These are phyloP conservation scores for Eragrostis curvula DNA, from an alignment of 176 grass and related monocot genomes.

Conservation along the genomic window DNA sequence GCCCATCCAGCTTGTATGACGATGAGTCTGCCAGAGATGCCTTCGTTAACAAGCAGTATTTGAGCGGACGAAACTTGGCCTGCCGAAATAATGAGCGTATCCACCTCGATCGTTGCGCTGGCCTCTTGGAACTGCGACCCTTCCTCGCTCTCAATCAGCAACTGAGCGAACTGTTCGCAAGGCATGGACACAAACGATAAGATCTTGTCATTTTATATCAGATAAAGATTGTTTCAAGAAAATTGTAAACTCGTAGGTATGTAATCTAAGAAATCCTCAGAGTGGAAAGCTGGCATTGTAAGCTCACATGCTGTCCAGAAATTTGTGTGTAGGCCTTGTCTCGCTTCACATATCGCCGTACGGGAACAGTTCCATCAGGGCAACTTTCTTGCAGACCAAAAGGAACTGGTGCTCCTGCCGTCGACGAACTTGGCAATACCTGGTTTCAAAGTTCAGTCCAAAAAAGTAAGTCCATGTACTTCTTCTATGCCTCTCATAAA, in stretches of 20 bases:
- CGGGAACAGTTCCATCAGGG: no score
- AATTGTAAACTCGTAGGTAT: not conserved
- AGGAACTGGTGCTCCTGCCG: no score
- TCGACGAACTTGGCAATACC: no score
- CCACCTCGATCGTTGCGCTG: not conserved
- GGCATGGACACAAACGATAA: not conserved
- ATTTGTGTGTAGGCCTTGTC: no score
- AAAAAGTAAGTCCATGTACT: no score
- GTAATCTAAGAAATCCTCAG: no score
- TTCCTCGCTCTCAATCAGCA: not conserved
- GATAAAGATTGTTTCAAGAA: not conserved
- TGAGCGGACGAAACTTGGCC: not conserved
- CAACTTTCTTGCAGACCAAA: no score
- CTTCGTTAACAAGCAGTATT: not conserved
- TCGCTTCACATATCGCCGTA: no score
- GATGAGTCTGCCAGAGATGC: not conserved
- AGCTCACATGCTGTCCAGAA: no score
- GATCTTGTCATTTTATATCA: not conserved
- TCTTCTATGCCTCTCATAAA: no score
- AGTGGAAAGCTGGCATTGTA: no score
- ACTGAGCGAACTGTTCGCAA: not conserved
- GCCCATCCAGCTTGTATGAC: constrained; percentile 24
- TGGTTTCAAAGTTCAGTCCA: no score
- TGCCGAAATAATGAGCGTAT: not conserved
- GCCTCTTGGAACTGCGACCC: not conserved